phyloP scores from a whole-genome alignment of 2,329 filamentous ascomycete species.

The Torrubiella hemipterigena region DNA sequence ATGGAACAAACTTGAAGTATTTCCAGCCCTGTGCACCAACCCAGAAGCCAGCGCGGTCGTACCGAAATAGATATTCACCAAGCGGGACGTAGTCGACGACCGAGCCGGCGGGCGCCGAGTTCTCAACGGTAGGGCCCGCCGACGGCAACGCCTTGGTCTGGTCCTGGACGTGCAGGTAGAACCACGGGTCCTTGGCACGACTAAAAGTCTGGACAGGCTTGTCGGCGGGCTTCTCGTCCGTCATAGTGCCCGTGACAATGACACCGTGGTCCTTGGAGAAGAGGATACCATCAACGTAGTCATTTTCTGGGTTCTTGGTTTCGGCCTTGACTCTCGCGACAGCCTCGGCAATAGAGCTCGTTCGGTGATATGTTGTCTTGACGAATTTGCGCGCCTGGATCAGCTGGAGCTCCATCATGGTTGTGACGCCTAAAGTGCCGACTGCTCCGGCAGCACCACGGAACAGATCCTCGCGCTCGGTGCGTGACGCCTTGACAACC shows the following conservation, averaged over 20 bases:
- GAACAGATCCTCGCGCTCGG: conserved; percentile 41
- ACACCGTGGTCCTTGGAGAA: conserved; percentile 34
- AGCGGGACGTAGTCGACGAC: conserved; percentile 13
- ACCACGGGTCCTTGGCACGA: conserved; percentile 47
- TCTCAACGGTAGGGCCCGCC: no score
- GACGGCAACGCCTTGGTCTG: conserved; percentile 4
- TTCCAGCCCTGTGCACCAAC: conserved; percentile 46
- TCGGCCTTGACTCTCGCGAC: conserved; percentile 24
- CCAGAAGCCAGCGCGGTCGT: conserved; percentile 57
- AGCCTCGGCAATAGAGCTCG: conserved; percentile 27
- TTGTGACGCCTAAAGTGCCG: conserved; percentile 49
- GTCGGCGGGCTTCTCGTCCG: conserved; percentile 5
- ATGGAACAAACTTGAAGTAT: conserved; percentile 35
- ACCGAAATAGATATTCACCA: conserved; percentile 44
- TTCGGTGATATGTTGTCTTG: conserved; percentile 39
- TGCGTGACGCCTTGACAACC: conserved; percentile 31
- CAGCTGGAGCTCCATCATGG: conserved; percentile 45
- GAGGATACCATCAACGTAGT: conserved; percentile 53
- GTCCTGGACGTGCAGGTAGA: conserved; percentile 47
- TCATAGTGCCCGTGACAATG: conserved; percentile 39
- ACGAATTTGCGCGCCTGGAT: conserved; percentile 41
- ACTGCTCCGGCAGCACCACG: conserved; percentile 45
- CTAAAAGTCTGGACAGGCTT: conserved; percentile 28
- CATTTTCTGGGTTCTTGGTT: conserved; percentile 11
- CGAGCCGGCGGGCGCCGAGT: background rate